phyloP scores from a whole-genome alignment of 163 green algal genomes.

The Volvox carteri region DNA sequence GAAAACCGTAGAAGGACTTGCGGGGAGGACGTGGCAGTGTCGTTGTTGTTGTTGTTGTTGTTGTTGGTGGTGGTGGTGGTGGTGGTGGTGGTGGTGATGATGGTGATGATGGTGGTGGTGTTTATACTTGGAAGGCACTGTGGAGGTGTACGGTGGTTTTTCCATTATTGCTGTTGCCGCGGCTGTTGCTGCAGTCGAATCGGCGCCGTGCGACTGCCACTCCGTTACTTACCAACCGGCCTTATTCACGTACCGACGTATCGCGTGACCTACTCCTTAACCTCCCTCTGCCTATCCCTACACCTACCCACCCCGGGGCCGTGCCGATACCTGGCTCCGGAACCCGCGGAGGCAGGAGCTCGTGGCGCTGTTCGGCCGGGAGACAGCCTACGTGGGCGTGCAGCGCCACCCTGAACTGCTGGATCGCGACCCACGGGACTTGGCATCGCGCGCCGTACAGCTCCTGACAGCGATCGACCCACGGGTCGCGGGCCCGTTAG shows the following conservation, averaged over 20 bases:
- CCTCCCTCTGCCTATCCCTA: background rate
- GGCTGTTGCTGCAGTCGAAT: too few relatives aligned
- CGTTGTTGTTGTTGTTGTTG: background rate
- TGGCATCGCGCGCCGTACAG: background rate
- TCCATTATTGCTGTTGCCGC: background rate
- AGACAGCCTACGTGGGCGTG: slow-evolving; percentile 32
- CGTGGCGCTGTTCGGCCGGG: slow-evolving; percentile 8
- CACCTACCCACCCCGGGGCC: background rate
- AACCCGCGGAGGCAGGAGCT: background rate
- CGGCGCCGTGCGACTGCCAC: too few relatives aligned
- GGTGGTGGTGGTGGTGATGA: background rate
- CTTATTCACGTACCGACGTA: too few relatives aligned
- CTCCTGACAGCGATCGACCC: slow-evolving; percentile 31
- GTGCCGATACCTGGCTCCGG: too few relatives aligned
- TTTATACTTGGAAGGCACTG: too few relatives aligned
- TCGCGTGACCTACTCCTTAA: too few relatives aligned
- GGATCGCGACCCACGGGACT: slow-evolving; percentile 29
- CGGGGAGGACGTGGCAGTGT: background rate
- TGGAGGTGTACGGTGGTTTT: background rate
- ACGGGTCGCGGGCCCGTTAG: background rate
- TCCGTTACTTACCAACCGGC: too few relatives aligned
- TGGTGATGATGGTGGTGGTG: background rate
- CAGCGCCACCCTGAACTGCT: slow-evolving; percentile 39
- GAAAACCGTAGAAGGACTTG: too few relatives aligned
- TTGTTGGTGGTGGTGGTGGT: background rate